A percentile compares a stretch with the other conserved stretches of the same genome.
Conservation (phyloP, 75 land plant genomes). For the Isoetes taiwanensis region DNA sequence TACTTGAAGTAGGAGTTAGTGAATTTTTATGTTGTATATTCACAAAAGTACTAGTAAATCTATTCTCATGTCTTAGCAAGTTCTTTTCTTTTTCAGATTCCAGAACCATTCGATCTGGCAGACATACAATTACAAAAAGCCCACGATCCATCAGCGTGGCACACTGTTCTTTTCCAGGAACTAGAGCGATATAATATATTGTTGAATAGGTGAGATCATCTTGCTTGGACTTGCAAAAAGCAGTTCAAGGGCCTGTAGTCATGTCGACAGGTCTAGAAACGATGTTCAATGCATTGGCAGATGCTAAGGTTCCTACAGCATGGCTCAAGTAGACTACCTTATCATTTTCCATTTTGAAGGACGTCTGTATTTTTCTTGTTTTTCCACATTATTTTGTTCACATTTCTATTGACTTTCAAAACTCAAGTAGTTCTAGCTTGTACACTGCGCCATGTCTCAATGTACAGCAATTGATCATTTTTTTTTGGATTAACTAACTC, state of each 20-base stretch:
- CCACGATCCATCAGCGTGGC: constrained; percentile 21
- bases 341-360: too few relatives aligned
- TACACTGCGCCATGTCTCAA: too few relatives aligned
- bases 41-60: too few relatives aligned
- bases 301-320: constrained; percentile 16
- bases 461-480: too few relatives aligned
- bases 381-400: too few relatives aligned
- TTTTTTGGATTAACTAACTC: too few relatives aligned
- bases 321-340: constrained; percentile 29
- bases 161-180: constrained; percentile 24
- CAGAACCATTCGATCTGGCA: constrained; percentile 16
- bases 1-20: too few relatives aligned
- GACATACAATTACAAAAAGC: constrained; percentile 14
- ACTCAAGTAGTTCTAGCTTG: too few relatives aligned
- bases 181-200: constrained; percentile 23
- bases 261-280: constrained; percentile 19
- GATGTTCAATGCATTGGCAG: constrained; percentile 18
- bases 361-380: too few relatives aligned
- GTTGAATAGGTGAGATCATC: constrained; percentile 13
- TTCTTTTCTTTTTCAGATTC: constrained; percentile 5
- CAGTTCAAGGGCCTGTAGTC: constrained; percentile 19
- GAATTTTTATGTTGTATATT: too few relatives aligned
- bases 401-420: too few relatives aligned
- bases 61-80: neutral
- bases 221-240: constrained; percentile 13